Evolutionary conservation across 2,329 filamentous ascomycete species (phyloP).

Genomic region (Fusarium equiseti): DNA sequence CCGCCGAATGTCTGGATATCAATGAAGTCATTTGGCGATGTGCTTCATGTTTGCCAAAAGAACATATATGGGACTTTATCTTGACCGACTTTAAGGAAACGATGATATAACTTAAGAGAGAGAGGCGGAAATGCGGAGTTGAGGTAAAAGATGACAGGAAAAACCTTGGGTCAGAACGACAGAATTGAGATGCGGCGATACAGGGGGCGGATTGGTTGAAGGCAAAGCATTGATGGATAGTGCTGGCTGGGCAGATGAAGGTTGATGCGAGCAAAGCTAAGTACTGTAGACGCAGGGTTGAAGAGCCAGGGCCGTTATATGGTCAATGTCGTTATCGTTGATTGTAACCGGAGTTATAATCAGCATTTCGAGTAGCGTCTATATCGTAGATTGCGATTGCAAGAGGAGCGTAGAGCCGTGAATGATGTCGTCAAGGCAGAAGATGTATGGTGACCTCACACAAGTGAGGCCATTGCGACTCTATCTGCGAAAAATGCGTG

Average conservation of each 20-base stretch:
- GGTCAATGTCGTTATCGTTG: conserved; percentile 33
- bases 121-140: conserved; percentile 23
- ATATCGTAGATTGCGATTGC: conserved; percentile 16
- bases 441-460: conserved; percentile 14
- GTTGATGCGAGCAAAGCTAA: conserved; percentile 39
- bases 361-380: conserved; percentile 12
- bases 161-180: conserved; percentile 21
- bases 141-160: conserved; percentile 24
- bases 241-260: conserved; percentile 18
- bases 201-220: conserved; percentile 32
- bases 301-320: conserved; percentile 34
- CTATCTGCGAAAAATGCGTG: conserved; percentile 7
- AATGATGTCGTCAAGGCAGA: neutral
- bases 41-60: neutral
- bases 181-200: conserved; percentile 28
- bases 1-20: neutral
- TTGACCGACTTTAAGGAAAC: conserved; percentile 13
- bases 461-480: conserved; percentile 3
- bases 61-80: neutral
- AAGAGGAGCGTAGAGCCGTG: conserved; percentile 1
- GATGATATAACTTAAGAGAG: conserved; percentile 8
- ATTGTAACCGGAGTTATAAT: conserved; percentile 25
- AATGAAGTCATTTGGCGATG: conserved; percentile 2
- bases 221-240: conserved; percentile 19
- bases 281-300: conserved; percentile 8